Evolutionary conservation across 1,284 basidiomycete genomes (phyloP).

Genomic region (Lignosus rhinocerotis): DNA sequence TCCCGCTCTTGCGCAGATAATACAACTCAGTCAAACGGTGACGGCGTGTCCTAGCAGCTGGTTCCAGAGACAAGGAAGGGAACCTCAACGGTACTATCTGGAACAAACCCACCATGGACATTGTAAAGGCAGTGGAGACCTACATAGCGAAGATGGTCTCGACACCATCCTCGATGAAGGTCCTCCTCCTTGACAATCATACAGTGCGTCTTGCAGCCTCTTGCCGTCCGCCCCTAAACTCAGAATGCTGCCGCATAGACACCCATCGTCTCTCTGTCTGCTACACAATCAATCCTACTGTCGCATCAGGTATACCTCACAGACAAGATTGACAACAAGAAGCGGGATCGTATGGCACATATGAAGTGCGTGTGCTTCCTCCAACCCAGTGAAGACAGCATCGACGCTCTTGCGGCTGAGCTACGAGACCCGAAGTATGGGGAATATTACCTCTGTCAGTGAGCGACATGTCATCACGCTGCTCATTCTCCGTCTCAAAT

Average conservation of each 20-base stretch:
- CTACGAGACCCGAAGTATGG: conserved; percentile 91
- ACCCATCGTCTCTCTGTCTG: conserved; percentile 94
- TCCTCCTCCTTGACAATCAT: conserved; percentile 93
- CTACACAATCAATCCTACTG: conserved; percentile 93
- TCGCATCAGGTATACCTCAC: conserved; percentile 98
- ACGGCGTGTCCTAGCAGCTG: background rate
- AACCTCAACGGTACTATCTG: background rate
- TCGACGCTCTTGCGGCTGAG: conserved; percentile 84
- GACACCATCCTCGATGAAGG: conserved; percentile 91
- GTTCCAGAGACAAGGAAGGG: background rate
- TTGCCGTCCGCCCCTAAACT: background rate
- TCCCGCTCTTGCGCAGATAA: background rate
- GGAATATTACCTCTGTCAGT: conserved; percentile 97
- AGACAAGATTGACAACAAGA: conserved; percentile 92
- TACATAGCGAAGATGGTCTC: conserved; percentile 93
- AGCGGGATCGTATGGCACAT: conserved; percentile 89
- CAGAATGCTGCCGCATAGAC: conserved; percentile 55
- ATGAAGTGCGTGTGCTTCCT: conserved; percentile 97
- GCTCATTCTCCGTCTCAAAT: conserved; percentile 8
- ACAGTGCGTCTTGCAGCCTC: conserved; percentile 61
- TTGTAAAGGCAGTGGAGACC: conserved; percentile 91
- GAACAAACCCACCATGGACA: conserved; percentile 69
- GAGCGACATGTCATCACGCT: conserved; percentile 47
- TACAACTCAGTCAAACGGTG: background rate
- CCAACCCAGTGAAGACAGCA: conserved; percentile 76